Evolutionary conservation across 2,329 filamentous ascomycete species (phyloP), one percentile per base, ranked within the genome.

Genomic region (Aureobasidium sp.): DNA sequence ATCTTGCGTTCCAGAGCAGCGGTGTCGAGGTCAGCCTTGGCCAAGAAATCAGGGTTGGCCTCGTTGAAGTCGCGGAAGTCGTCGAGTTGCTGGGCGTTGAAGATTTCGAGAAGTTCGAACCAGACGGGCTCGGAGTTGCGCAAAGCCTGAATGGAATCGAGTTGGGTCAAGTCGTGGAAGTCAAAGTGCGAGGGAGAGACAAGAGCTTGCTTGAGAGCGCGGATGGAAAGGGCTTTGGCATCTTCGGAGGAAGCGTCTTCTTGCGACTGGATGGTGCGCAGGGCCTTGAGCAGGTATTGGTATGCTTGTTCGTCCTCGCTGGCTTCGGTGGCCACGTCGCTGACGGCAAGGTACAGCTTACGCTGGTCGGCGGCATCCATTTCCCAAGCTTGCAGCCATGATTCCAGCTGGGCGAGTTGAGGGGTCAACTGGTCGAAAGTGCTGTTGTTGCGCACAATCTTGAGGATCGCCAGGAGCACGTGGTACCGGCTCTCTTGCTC

Each of bases 61-160:
- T 95, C 89, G 74, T 90, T 86, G 81, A 97, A 97, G 77, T 96
- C 92, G 75, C 91, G 89, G 80, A 94, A 96, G 77, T 96, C 91
- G 74, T 97, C 92, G 61, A 97, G 86, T 69, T 92, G 89, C 76
- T 97, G 92, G 71, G 94, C 89, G 69, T 90, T 89, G 78, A 97
- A 97, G 72, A 97, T 90, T 71, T 97, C 92, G 62, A 99, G 88
- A 41, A 99, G 85, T 77, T 97, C 91, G 70, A 90, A 92, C 78
- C 93, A 90, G 67, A 89, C 82, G 64, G 89, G 84, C 72, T 97
- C 89, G 57, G 89, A 90, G 71, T 93, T 88, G 73, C 87, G 86
- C 55, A 99, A 87, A 17, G 90, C 89, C 78, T 97, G 92, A 66
- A 99, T 85, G 67, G 88, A 87, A 72, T 89, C 86, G 66, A 87